These are phyloP conservation scores for Microbotryum silenes-acaulis DNA, from an alignment of 1,284 basidiomycete genomes.

Conservation along the genomic window DNA sequence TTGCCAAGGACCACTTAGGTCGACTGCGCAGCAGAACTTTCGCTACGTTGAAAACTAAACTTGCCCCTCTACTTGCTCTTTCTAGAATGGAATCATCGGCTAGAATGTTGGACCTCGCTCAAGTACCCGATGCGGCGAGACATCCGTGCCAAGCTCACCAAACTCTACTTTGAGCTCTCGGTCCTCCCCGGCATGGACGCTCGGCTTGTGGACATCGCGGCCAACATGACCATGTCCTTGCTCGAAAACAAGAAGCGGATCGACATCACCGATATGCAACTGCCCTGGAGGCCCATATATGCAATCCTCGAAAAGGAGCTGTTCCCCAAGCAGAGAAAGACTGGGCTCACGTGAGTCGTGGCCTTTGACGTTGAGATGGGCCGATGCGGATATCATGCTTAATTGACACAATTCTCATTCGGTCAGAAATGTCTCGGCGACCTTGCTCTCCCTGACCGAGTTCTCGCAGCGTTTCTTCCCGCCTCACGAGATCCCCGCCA, in stretches of 20 bases:
- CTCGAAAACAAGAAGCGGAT: slow-evolving; percentile 67
- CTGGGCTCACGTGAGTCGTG: slow-evolving; percentile 60
- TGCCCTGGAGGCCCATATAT: slow-evolving; percentile 82
- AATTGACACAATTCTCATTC: slow-evolving; percentile 15
- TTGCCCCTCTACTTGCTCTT: background rate
- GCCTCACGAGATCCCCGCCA: slow-evolving; percentile 76
- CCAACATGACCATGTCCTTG: slow-evolving; percentile 62
- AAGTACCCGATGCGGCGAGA: slow-evolving; percentile 78
- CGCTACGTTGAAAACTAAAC: background rate
- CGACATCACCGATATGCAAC: slow-evolving; percentile 68
- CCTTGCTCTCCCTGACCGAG: slow-evolving; percentile 77
- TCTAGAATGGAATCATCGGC: slow-evolving; percentile 50
- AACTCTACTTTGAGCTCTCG: slow-evolving; percentile 73
- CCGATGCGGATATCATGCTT: slow-evolving; percentile 15
- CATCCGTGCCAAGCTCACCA: slow-evolving; percentile 65
- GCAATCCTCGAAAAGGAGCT: slow-evolving; percentile 71
- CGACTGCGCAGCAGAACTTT: background rate
- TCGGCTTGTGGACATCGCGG: slow-evolving; percentile 60
- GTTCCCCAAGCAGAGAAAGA: slow-evolving; percentile 72
- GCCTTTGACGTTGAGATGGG: background rate
- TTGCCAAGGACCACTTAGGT: background rate
- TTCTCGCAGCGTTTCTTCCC: slow-evolving; percentile 80
- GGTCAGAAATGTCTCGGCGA: slow-evolving; percentile 68
- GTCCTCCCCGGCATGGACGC: slow-evolving; percentile 66
- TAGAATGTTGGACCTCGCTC: slow-evolving; percentile 60